A percentile compares a stretch with the other conserved stretches of the same genome.
Evolutionary conservation across 148 eudicot genomes (phyloP).

Genomic region (Vaccinium vitisidaea): DNA sequence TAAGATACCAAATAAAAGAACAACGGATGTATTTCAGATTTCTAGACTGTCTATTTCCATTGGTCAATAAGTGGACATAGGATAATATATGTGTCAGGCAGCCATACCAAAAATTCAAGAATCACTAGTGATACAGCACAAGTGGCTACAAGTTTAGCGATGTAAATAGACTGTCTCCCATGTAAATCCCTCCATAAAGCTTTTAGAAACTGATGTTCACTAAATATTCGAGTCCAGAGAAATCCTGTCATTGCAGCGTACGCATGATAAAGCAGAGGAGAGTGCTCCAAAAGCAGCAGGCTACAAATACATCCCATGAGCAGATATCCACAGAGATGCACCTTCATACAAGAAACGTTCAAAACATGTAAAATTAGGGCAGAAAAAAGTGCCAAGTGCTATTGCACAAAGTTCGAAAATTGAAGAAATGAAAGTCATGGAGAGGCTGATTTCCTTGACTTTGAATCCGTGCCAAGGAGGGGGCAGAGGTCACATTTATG

Average conservation of each 20-base stretch:
- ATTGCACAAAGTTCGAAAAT: not conserved
- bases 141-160: constrained; percentile 46
- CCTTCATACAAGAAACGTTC: constrained; percentile 27
- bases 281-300: constrained; percentile 65
- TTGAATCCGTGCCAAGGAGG: not conserved
- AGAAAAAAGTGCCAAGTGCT: not conserved
- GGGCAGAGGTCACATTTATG: not conserved
- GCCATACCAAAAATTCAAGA: constrained; percentile 76
- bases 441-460: not conserved
- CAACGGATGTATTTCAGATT: constrained; percentile 12
- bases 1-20: constrained; percentile 6
- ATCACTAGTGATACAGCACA: constrained; percentile 60
- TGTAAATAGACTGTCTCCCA: constrained; percentile 37
- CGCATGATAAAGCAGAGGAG: constrained; percentile 91
- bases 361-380: not conserved
- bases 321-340: constrained; percentile 52
- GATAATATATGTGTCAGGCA: not conserved
- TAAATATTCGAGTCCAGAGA: constrained; percentile 83
- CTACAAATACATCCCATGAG: constrained; percentile 50
- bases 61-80: constrained; percentile 11
- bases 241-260: constrained; percentile 84
- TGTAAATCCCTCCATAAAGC: constrained; percentile 57
- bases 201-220: constrained; percentile 65
- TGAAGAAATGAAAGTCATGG: constrained; percentile 4
- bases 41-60: not conserved